These are phyloP conservation scores for Entomophthora muscae DNA, from an alignment of 371 early-diverging fungal species.

Conservation along the genomic window DNA sequence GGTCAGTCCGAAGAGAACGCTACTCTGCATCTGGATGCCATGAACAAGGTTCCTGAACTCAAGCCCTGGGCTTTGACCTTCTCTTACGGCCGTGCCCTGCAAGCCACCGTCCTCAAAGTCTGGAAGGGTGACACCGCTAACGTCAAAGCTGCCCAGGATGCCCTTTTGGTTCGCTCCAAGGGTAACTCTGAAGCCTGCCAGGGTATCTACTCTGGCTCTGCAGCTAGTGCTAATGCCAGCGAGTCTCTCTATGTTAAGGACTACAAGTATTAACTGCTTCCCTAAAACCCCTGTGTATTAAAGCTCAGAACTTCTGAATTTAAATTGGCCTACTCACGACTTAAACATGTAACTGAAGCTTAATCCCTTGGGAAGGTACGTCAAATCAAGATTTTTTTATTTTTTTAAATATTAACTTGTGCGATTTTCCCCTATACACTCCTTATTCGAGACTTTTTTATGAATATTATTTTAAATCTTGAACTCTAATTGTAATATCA, in stretches of 20 bases:
- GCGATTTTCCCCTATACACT: too few relatives aligned
- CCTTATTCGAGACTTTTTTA: too few relatives aligned
- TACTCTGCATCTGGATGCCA: constrained; percentile 31
- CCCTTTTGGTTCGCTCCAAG: constrained; percentile 24
- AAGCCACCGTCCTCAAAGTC: constrained; percentile 29
- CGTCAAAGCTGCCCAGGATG: constrained; percentile 30
- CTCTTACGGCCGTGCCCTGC: constrained; percentile 50
- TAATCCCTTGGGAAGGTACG: too few relatives aligned
- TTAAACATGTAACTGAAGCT: too few relatives aligned
- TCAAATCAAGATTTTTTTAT: too few relatives aligned
- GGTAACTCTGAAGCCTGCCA: constrained; percentile 27
- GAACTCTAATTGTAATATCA: too few relatives aligned
- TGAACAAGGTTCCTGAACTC: constrained; percentile 19
- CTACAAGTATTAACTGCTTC: constrained; percentile 17
- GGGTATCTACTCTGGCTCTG: constrained; percentile 22
- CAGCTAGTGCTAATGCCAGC: constrained; percentile 13
- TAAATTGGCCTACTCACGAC: too few relatives aligned
- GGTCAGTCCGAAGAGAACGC: constrained; percentile 43
- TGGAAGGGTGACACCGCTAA: constrained; percentile 38
- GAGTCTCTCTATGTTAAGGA: constrained; percentile 23
- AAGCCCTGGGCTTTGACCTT: constrained; percentile 41
- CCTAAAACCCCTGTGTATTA: neutral
- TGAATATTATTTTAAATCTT: too few relatives aligned
- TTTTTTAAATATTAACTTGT: too few relatives aligned
- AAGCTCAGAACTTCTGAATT: too few relatives aligned